Conservation (phyloP, 164 flowering plant genomes). For the Cinnamomum micranthum region DNA sequence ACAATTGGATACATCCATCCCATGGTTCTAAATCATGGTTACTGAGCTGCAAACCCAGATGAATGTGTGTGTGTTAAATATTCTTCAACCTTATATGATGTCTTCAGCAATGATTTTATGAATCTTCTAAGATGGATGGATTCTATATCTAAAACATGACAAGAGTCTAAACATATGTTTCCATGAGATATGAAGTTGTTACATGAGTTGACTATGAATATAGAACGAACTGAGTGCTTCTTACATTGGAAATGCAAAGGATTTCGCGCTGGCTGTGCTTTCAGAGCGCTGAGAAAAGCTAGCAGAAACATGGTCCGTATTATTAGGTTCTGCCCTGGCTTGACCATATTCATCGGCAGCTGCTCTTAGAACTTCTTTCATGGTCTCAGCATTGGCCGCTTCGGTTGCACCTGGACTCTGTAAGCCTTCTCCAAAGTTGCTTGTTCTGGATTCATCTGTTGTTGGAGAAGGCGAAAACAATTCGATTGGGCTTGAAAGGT, state of each 20-base stretch:
- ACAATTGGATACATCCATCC: too few relatives aligned
- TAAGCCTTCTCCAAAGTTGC: neutral
- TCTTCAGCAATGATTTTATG: neutral
- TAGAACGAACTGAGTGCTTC: neutral
- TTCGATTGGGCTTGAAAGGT: neutral
- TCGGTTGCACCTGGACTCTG: slow-evolving; percentile 3
- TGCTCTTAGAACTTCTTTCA: slow-evolving; percentile 16
- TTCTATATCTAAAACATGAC: neutral
- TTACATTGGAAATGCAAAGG: slow-evolving; percentile 64
- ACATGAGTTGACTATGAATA: neutral
- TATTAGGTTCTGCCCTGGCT: neutral
- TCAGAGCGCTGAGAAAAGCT: slow-evolving; percentile 37
- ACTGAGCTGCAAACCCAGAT: too few relatives aligned
- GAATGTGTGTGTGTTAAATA: too few relatives aligned
- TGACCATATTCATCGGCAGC: slow-evolving; percentile 10
- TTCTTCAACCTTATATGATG: neutral
- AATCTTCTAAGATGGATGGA: neutral
- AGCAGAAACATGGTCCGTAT: slow-evolving; percentile 9
- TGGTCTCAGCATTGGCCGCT: slow-evolving; percentile 20
- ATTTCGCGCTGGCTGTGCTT: slow-evolving; percentile 33
- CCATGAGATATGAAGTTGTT: neutral
- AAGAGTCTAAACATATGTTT: neutral
- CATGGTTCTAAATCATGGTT: too few relatives aligned
- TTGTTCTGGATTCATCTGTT: too few relatives aligned
- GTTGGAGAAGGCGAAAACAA: neutral